These are phyloP conservation scores for Geosiphon pyriformis DNA, from an alignment of 192 early-diverging fungal genomes.

Conservation along the genomic window DNA sequence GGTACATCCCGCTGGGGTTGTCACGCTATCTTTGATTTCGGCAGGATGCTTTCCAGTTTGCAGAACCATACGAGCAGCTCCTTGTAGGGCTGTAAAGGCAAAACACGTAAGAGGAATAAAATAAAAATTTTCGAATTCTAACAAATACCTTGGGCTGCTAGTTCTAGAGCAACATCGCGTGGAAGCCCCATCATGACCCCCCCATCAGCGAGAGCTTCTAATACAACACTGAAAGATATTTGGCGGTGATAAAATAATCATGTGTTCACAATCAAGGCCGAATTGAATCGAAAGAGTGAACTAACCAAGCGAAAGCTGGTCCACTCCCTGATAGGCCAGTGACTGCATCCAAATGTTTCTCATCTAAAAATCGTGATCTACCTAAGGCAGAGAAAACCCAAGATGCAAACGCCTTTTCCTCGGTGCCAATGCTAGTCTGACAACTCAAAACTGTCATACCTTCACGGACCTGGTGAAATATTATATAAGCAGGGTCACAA, in stretches of 20 bases:
- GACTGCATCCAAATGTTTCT: slow-evolving; percentile 50
- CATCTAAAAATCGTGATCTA: slow-evolving; percentile 42
- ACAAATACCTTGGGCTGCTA: slow-evolving; percentile 46
- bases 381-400: slow-evolving; percentile 49
- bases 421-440: slow-evolving; percentile 27
- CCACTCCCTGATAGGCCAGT: slow-evolving; percentile 49
- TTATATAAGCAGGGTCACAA: neutral
- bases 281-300: neutral
- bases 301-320: slow-evolving; percentile 50
- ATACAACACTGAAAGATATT: slow-evolving; percentile 38
- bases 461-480: slow-evolving; percentile 40
- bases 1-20: slow-evolving; percentile 51
- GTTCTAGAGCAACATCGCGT: slow-evolving; percentile 46
- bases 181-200: slow-evolving; percentile 57
- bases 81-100: slow-evolving; percentile 35
- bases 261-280: no score
- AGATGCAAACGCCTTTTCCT: slow-evolving; percentile 34
- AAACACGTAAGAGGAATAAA: neutral
- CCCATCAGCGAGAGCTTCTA: slow-evolving; percentile 51
- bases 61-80: slow-evolving; percentile 49
- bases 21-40: slow-evolving; percentile 50
- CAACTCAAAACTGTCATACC: slow-evolving; percentile 50
- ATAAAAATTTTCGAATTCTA: neutral
- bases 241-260: no score
- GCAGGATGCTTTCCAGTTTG: slow-evolving; percentile 46